A percentile compares a stretch with the other conserved stretches of the same genome.
phyloP scores from a whole-genome alignment of 805 yeast genomes.

The Wickerhamomyces chambardii region DNA sequence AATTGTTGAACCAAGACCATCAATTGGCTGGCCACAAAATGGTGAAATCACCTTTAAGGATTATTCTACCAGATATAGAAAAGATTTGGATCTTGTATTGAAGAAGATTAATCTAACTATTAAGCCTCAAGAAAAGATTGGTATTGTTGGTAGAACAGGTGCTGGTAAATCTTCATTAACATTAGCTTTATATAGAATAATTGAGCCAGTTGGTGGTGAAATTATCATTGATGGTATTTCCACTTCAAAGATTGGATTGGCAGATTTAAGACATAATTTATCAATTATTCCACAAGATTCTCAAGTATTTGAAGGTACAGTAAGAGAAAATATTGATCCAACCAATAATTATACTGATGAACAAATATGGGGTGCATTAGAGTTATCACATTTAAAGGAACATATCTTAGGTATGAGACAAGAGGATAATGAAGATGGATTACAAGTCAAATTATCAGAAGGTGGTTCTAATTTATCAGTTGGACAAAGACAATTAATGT shows the following conservation, averaged over 20 bases:
- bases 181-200: conserved; percentile 74
- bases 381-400: conserved; percentile 48
- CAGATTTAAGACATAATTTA: conserved; percentile 44
- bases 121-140: conserved; percentile 74
- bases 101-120: conserved; percentile 57
- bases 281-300: conserved; percentile 67
- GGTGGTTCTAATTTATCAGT: conserved; percentile 82
- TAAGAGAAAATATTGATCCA: conserved; percentile 58
- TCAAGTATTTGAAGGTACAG: conserved; percentile 56
- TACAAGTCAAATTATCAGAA: conserved; percentile 53
- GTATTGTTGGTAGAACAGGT: conserved; percentile 96
- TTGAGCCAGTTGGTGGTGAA: conserved; percentile 66
- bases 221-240: conserved; percentile 56
- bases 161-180: conserved; percentile 91
- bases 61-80: conserved; percentile 81
- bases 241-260: conserved; percentile 39
- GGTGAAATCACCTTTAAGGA: conserved; percentile 63
- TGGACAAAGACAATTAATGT: conserved; percentile 83
- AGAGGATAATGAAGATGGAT: conserved; percentile 27
- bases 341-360: conserved; percentile 40
- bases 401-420: conserved; percentile 33
- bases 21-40: conserved; percentile 58
- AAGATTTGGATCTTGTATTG: conserved; percentile 72
- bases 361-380: conserved; percentile 45
- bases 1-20: conserved; percentile 60